These are phyloP conservation scores for Ceriops tagal DNA, from an alignment of 345 rosid genomes.

Conservation along the genomic window DNA sequence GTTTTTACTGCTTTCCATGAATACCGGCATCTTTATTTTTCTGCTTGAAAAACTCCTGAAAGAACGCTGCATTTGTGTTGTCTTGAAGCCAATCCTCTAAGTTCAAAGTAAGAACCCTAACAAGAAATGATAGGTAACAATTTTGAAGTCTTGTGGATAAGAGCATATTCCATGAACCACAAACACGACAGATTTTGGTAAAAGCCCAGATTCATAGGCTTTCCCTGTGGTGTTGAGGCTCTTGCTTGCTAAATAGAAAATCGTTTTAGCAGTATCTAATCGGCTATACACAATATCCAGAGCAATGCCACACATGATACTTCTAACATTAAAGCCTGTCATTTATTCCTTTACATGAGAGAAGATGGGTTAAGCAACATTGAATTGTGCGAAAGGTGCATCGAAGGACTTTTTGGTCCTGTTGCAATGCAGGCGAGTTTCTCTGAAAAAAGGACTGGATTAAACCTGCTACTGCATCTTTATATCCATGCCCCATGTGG, in stretches of 20 bases:
- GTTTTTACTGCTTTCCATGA: not conserved
- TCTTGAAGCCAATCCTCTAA: not conserved
- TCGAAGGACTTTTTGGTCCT: not conserved
- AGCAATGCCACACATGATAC: too few species aligned
- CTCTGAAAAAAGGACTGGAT: too few species aligned
- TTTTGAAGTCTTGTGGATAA: not conserved
- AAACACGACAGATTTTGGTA: not conserved
- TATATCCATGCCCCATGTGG: too few species aligned
- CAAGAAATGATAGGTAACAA: not conserved
- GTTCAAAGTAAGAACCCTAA: not conserved
- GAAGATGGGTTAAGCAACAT: not conserved
- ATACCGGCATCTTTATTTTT: not conserved
- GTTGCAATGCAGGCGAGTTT: too few species aligned
- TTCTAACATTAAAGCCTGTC: not conserved
- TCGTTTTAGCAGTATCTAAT: too few species aligned
- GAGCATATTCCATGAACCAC: not conserved
- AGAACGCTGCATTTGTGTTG: not conserved
- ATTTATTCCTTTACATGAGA: not conserved
- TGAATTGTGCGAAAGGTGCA: not conserved
- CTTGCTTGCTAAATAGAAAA: too few species aligned
- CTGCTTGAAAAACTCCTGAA: constrained; percentile 1
- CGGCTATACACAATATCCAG: too few species aligned
- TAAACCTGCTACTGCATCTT: too few species aligned
- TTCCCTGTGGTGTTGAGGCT: not conserved
- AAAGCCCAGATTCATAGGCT: not conserved